Conservation (phyloP, 202 grass and related monocot species). For the Saccharum hybrid region DNA sequence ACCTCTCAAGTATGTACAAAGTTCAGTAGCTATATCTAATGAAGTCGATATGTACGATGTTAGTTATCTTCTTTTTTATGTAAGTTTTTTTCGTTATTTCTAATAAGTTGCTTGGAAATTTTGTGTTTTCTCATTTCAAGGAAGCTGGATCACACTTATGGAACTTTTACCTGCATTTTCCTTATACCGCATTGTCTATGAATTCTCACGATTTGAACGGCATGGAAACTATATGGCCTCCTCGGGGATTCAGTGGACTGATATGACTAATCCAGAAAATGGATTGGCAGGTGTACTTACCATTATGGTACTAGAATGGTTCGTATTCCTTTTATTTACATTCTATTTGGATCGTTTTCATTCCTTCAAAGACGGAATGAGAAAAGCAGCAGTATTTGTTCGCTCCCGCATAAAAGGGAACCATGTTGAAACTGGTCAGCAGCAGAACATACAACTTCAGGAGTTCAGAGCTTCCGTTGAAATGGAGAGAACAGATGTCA, state of each 20-base stretch:
- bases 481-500: slow-evolving; percentile 46
- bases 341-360: slow-evolving; percentile 47
- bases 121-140: slow-evolving; percentile 30
- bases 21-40: background rate
- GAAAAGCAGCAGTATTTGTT: slow-evolving; percentile 30
- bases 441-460: slow-evolving; percentile 41
- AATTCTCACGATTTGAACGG: slow-evolving; percentile 40
- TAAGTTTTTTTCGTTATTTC: background rate
- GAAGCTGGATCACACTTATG: slow-evolving; percentile 57
- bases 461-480: slow-evolving; percentile 46
- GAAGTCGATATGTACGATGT: background rate
- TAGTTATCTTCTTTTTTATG: background rate
- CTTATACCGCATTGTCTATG: slow-evolving; percentile 55
- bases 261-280: slow-evolving; percentile 50
- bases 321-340: slow-evolving; percentile 47
- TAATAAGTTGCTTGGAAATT: background rate
- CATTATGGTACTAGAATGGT: slow-evolving; percentile 59
- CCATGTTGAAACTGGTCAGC: slow-evolving; percentile 31
- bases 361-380: slow-evolving; percentile 43
- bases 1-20: slow-evolving; percentile 15
- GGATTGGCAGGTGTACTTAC: slow-evolving; percentile 48
- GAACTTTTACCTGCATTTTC: slow-evolving; percentile 63
- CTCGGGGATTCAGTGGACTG: slow-evolving; percentile 44
- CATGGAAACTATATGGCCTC: slow-evolving; percentile 12
- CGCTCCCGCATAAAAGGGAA: background rate